These are phyloP conservation scores for Brassica balearica DNA, from an alignment of 441 rosid species.

Conservation along the genomic window DNA sequence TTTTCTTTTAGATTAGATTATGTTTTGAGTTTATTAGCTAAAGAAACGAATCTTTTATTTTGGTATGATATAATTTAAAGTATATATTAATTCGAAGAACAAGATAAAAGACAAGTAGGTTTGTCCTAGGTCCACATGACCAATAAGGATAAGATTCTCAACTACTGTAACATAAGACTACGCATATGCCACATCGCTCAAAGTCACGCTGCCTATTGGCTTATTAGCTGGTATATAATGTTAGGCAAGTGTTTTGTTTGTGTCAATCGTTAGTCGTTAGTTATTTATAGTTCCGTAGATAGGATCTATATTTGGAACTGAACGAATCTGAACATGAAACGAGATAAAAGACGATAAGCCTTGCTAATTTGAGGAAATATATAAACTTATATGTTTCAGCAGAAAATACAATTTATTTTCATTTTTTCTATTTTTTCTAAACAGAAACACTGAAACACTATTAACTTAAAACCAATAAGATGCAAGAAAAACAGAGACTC, in stretches of 20 bases:
- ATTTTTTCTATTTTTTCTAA: neutral
- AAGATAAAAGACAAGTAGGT: constrained; percentile 33
- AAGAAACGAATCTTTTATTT: neutral
- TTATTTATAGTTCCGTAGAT: neutral
- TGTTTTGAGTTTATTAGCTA: neutral
- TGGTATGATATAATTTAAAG: constrained; percentile 1
- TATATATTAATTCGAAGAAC: constrained; percentile 12
- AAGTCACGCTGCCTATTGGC: constrained; percentile 31
- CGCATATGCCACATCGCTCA: constrained; percentile 36
- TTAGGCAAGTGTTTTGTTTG: constrained; percentile 26
- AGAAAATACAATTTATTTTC: neutral
- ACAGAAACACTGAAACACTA: neutral
- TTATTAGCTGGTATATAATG: constrained; percentile 31
- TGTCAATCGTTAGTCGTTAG: neutral
- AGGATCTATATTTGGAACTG: constrained; percentile 11
- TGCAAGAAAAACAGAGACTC: neutral
- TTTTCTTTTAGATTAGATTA: constrained; percentile 1
- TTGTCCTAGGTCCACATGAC: constrained; percentile 41
- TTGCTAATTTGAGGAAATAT: neutral
- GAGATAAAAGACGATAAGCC: constrained; percentile 24
- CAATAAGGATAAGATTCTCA: constrained; percentile 43
- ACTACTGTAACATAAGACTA: constrained; percentile 28
- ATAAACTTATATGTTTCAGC: neutral
- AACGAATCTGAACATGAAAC: constrained; percentile 25
- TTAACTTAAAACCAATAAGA: neutral